Conservation (phyloP, 345 rosid species). For the Salix caprea region DNA sequence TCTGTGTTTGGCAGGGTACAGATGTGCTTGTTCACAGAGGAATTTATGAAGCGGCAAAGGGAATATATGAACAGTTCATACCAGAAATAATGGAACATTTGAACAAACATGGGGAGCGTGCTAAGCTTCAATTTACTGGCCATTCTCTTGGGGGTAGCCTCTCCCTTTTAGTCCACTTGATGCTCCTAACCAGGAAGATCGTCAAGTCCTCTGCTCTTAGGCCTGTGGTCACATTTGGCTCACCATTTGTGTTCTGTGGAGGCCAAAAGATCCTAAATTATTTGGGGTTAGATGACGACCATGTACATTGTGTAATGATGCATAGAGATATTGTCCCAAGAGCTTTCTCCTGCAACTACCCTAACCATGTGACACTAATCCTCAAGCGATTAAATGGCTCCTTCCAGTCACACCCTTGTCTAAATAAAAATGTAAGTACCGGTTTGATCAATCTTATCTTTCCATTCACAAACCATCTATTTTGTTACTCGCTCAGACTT, state of each 20-base stretch:
- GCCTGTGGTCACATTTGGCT: constrained; percentile 77
- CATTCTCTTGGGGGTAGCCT: constrained; percentile 97
- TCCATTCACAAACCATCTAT: not conserved
- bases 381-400: constrained; percentile 64
- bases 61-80: constrained; percentile 71
- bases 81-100: constrained; percentile 69
- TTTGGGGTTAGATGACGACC: constrained; percentile 72
- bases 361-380: constrained; percentile 66
- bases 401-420: constrained; percentile 67
- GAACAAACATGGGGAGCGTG: constrained; percentile 52
- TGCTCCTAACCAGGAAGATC: constrained; percentile 56
- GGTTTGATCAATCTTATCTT: not conserved
- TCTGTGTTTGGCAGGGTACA: constrained; percentile 45
- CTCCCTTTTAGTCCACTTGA: constrained; percentile 65
- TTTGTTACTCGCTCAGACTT: not conserved
- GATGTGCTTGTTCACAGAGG: constrained; percentile 89
- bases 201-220: constrained; percentile 51
- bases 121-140: constrained; percentile 79
- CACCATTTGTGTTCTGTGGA: constrained; percentile 84
- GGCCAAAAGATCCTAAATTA: constrained; percentile 60
- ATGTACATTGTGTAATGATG: constrained; percentile 70
- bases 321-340: constrained; percentile 93
- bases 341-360: constrained; percentile 94
- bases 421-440: constrained; percentile 56
- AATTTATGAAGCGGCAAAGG: constrained; percentile 92